phyloP scores from a whole-genome alignment of 2,329 filamentous ascomycete species.

The Xylaria hypoxylon region DNA sequence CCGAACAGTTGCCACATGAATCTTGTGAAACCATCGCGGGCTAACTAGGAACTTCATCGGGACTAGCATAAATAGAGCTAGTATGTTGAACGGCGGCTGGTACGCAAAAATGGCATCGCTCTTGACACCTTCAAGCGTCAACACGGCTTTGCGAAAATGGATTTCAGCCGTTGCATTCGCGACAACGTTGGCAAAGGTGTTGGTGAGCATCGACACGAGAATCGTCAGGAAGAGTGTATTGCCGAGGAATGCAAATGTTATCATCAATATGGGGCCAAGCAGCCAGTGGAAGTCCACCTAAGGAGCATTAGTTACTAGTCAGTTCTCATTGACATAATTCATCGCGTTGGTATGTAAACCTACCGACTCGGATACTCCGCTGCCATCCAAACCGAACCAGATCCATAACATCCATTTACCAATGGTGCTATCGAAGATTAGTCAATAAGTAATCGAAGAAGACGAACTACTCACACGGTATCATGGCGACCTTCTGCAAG shows the following conservation, averaged over 20 bases:
- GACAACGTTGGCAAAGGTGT: slow-evolving; percentile 84
- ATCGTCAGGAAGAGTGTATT: slow-evolving; percentile 92
- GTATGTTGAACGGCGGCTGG: slow-evolving; percentile 84
- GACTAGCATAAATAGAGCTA: slow-evolving; percentile 78
- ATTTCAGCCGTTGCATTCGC: slow-evolving; percentile 84
- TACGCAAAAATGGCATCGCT: slow-evolving; percentile 86
- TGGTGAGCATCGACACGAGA: slow-evolving; percentile 85
- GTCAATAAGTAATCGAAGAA: not conserved
- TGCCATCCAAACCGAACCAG: slow-evolving; percentile 87
- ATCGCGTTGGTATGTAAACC: slow-evolving; percentile 39
- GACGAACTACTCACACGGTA: slow-evolving; percentile 60
- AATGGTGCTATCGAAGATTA: slow-evolving; percentile 66
- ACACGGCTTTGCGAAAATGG: slow-evolving; percentile 81
- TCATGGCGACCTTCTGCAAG: slow-evolving; percentile 73
- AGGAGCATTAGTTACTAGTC: slow-evolving; percentile 28
- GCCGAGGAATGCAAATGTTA: slow-evolving; percentile 85
- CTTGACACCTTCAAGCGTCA: slow-evolving; percentile 88
- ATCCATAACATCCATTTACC: slow-evolving; percentile 94
- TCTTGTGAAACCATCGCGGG: slow-evolving; percentile 91
- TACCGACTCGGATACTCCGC: slow-evolving; percentile 69
- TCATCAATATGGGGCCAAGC: slow-evolving; percentile 83
- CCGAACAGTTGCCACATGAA: slow-evolving; percentile 82
- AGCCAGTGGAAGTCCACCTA: slow-evolving; percentile 79
- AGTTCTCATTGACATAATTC: not conserved
- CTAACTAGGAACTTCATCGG: slow-evolving; percentile 82